Percentiles rank a stretch among this genome's conserved stretches.
Conservation (phyloP, 495 filamentous ascomycete genomes). For the Staphylotrichum longicolle region DNA sequence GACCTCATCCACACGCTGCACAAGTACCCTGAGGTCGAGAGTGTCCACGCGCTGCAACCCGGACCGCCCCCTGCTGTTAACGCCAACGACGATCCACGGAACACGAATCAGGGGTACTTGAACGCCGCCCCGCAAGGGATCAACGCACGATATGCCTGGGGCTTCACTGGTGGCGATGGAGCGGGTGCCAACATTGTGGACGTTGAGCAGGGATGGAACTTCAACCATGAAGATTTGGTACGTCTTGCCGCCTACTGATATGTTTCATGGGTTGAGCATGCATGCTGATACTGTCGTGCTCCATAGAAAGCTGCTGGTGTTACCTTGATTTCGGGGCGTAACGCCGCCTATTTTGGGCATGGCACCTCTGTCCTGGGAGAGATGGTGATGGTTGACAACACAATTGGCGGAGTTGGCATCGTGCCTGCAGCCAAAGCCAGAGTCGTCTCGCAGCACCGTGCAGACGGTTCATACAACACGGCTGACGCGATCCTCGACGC, state of each 20-base stretch:
- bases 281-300: not conserved
- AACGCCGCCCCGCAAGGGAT: conserved; percentile 22
- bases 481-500: conserved; percentile 27
- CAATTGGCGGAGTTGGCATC: conserved; percentile 25
- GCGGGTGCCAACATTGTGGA: conserved; percentile 17
- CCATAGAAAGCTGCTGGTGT: conserved; percentile 11
- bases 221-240: conserved; percentile 23
- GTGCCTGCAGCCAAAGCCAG: conserved; percentile 19
- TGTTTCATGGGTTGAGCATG: not conserved
- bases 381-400: conserved; percentile 29
- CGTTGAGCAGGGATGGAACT: conserved; percentile 25
- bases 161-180: conserved; percentile 21
- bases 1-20: conserved; percentile 14
- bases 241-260: not conserved
- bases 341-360: conserved; percentile 13
- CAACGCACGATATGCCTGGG: conserved; percentile 25
- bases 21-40: conserved; percentile 4
- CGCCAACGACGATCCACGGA: conserved; percentile 18
- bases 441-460: conserved; percentile 18
- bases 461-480: conserved; percentile 11
- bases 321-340: conserved; percentile 16
- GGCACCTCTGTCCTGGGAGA: conserved; percentile 27
- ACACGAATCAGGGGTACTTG: conserved; percentile 20
- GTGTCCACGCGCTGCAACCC: conserved; percentile 6
- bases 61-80: conserved; percentile 17